Evolutionary conservation across 495 filamentous ascomycete species (phyloP).

Genomic region (Penicillium cinerascens): DNA sequence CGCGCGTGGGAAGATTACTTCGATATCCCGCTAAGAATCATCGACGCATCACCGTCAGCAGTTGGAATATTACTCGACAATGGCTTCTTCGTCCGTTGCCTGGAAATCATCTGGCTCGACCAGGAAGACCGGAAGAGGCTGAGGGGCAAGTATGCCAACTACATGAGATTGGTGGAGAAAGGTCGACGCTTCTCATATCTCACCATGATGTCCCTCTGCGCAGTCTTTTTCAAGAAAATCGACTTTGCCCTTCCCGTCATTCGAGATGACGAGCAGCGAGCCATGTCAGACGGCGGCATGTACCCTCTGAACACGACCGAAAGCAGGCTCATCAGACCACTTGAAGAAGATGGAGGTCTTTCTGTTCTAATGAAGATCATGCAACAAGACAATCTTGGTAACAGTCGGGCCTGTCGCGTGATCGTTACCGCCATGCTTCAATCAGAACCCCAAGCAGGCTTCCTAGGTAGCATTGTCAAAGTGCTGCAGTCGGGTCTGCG

Average conservation of each 20-base stretch:
- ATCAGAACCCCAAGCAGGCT: conserved; percentile 42
- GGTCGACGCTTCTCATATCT: conserved; percentile 44
- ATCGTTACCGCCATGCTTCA: conserved; percentile 44
- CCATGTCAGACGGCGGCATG: conserved; percentile 21
- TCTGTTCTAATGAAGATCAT: conserved; percentile 45
- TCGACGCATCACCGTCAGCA: conserved; percentile 53
- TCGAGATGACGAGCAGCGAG: conserved; percentile 26
- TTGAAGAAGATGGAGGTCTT: conserved; percentile 32
- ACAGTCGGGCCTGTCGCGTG: conserved; percentile 26
- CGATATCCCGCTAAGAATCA: conserved; percentile 59
- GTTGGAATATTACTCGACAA: conserved; percentile 50
- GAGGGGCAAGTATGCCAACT: conserved; percentile 47
- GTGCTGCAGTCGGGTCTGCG: conserved; percentile 51
- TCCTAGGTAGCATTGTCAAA: conserved; percentile 40
- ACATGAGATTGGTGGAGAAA: conserved; percentile 56
- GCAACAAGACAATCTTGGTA: conserved; percentile 22
- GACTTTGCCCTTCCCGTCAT: conserved; percentile 35
- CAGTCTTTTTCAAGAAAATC: conserved; percentile 36
- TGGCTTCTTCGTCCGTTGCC: conserved; percentile 52
- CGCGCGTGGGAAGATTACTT: conserved; percentile 83
- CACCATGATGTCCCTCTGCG: conserved; percentile 45
- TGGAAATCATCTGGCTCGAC: conserved; percentile 64
- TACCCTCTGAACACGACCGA: conserved; percentile 41
- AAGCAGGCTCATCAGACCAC: conserved; percentile 29
- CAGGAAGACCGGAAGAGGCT: conserved; percentile 48